Base-by-base conservation (phyloP, 169 alveolate genomes). In the Eimeria zaria region DNA sequence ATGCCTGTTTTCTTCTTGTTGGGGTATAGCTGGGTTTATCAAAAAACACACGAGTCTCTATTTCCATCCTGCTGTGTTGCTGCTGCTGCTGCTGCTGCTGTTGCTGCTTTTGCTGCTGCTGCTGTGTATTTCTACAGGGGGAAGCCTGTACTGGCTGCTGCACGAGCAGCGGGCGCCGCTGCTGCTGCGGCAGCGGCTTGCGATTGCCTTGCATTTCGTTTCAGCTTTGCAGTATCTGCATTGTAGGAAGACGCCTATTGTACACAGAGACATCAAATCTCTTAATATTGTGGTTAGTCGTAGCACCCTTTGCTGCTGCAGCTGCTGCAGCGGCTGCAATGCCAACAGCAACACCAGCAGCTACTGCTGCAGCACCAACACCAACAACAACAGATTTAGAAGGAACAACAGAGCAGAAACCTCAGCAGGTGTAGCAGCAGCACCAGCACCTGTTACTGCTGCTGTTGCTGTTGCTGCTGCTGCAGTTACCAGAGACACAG, bases 191-290 rank as follows among this genome's bases (percentile, higher is more conserved):
- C 53, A 81, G 30, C 53, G 90, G 71, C 67, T 58, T 39, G 36
- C 80, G 6, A 60, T 85, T 36, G 93, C 93, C 36, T 44, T 58
- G 39, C 93, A 85, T 12, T 85, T 85, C 20, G 93, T 62, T 20
- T 24, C 93, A 7, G 81, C 80, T 9, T 60, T 85, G 55, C 80
- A 60, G 41, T 62, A 85, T 53, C 80, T 85, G 62, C 93, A 85
- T 27, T 55, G 58, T 30, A 62, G 80, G 62, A n/a, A 44, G 39
- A 46, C 33, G 14, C 90, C 90, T 11, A 85, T 85, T 5, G 93
- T 85, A 11, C 93, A 85, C 93, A 85, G 93, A 46, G 93, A 85
- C 41, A 85, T 85, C 80, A 85, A 85, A 60, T 62, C 93, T 41
- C 81, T 60, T 6, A 85, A 85, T n/a, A 60, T 85, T 24, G 93